Evolutionary conservation across 1,284 basidiomycete genomes (phyloP), one percentile per base, ranked within the genome.

Genomic region (Apiotrichum sp.): DNA sequence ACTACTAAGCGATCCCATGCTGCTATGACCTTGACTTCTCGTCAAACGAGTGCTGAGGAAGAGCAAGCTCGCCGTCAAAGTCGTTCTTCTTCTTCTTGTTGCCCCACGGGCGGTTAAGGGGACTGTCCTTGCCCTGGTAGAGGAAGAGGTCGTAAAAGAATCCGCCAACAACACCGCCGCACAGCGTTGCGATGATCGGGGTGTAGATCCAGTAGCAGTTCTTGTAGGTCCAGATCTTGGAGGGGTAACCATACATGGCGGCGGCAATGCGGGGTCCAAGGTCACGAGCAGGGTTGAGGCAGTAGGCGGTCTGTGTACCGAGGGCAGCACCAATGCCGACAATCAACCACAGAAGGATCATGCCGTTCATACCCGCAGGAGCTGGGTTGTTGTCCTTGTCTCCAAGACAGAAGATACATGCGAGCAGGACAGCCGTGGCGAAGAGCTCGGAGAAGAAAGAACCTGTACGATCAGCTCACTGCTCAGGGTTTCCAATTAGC

Each of bases 241-340:
- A 54, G 11, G 62, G 56, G 49, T 69, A 71, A 0, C 69, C 69
- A 36, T 65, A 49, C 1, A 47, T 50, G 43, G 59, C 61, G 33
- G 64, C 47, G 1, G 62, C 61, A 14, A 70, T 44, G 5, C 68
- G 61, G 11, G 67, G 65, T 0, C 69, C 69, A 22, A 71, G 53
- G 52, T 71, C 69, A 14, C 69, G 61, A 3, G 67, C 67, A 3
- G 65, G 63, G 44, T 71, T 71, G 52, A 69, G 61, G 5, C 61
- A 62, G 45, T 65, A 65, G 1, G 59, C 52, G 2, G 60, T 53
- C 50, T 62, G 41, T 39, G 57, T 55, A 29, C 62, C 57, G 16
- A 58, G 57, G 3, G 57, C 50, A 1, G 57, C 57, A 5, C 57
- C 57, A 44, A 58, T 55, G 5, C 57, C 57, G 36, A 58, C 42